A percentile compares a stretch with the other conserved stretches of the same genome.
phyloP scores from a whole-genome alignment of 305 asterid genomes.

The Lippia alba region DNA sequence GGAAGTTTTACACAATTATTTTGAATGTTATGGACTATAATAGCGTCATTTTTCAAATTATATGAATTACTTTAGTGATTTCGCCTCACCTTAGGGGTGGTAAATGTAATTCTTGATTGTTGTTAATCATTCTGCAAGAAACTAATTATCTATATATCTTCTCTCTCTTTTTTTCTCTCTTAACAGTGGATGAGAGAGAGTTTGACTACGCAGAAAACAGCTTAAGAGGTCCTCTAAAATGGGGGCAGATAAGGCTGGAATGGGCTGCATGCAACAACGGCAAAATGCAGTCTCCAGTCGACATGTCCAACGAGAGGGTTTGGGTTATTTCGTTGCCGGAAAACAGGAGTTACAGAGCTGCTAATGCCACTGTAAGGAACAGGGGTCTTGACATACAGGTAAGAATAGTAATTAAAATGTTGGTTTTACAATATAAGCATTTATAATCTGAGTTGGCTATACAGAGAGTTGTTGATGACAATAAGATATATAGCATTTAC shows the following conservation, averaged over 20 bases:
- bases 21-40: too few species aligned
- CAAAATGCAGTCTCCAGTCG: slow-evolving; percentile 66
- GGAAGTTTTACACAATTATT: too few species aligned
- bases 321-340: slow-evolving; percentile 38
- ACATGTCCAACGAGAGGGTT: slow-evolving; percentile 53
- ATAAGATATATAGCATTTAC: too few species aligned
- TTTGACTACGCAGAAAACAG: background rate
- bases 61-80: too few species aligned
- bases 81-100: too few species aligned
- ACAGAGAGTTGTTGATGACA: too few species aligned
- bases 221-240: slow-evolving; percentile 23
- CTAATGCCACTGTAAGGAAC: slow-evolving; percentile 60
- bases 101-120: background rate
- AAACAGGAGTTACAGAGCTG: slow-evolving; percentile 40
- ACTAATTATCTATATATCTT: too few species aligned
- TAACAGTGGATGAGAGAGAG: slow-evolving; percentile 4
- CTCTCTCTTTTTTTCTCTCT: too few species aligned
- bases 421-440: too few species aligned
- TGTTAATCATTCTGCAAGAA: background rate
- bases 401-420: slow-evolving; percentile 7
- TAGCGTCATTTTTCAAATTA: too few species aligned
- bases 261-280: slow-evolving; percentile 72
- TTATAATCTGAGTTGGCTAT: too few species aligned
- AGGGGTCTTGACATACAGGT: slow-evolving; percentile 81
- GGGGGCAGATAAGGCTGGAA: slow-evolving; percentile 68